These are phyloP conservation scores for Amesomyces nigricolor DNA, from an alignment of 2,329 filamentous ascomycete species.

Conservation along the genomic window DNA sequence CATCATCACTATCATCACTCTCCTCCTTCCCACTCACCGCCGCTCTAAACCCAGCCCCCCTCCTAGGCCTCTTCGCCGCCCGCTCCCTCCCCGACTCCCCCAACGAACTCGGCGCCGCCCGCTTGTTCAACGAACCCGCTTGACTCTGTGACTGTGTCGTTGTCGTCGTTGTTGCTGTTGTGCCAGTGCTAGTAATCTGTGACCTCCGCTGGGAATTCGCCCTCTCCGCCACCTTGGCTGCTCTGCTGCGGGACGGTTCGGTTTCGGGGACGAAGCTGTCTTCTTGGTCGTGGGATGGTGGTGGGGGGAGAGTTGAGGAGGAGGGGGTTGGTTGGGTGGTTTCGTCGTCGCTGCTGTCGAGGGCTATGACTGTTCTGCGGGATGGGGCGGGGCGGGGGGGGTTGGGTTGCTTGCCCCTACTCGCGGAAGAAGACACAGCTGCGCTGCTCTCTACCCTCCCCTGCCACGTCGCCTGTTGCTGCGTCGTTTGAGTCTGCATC, in stretches of 20 bases:
- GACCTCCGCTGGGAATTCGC: constrained; percentile 24
- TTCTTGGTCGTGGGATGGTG: not conserved
- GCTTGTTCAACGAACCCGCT: constrained; percentile 23
- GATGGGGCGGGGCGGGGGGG: too few species aligned
- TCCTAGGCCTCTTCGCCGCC: constrained; percentile 33
- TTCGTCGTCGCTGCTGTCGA: constrained; percentile 37
- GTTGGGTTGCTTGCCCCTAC: too few species aligned
- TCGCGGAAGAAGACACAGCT: too few species aligned
- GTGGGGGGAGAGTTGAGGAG: too few species aligned
- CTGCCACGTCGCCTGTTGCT: constrained; percentile 5
- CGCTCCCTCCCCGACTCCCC: constrained; percentile 30
- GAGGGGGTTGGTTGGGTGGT: constrained; percentile 6
- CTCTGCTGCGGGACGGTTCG: constrained; percentile 29
- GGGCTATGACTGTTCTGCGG: constrained; percentile 25
- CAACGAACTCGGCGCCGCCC: constrained; percentile 28
- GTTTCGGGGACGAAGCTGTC: constrained; percentile 21
- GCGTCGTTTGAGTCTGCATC: not conserved
- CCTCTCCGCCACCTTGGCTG: constrained; percentile 31
- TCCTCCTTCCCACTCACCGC: constrained; percentile 11
- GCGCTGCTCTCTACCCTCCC: too few species aligned
- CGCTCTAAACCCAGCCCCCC: constrained; percentile 17
- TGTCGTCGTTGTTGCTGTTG: constrained; percentile 4
- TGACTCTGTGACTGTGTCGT: constrained; percentile 27
- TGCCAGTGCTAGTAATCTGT: not conserved
- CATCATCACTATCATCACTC: constrained; percentile 46